Evolutionary conservation across 192 early-diverging fungal genomes (phyloP).

Genomic region (Rhizophlyctis rosea): DNA sequence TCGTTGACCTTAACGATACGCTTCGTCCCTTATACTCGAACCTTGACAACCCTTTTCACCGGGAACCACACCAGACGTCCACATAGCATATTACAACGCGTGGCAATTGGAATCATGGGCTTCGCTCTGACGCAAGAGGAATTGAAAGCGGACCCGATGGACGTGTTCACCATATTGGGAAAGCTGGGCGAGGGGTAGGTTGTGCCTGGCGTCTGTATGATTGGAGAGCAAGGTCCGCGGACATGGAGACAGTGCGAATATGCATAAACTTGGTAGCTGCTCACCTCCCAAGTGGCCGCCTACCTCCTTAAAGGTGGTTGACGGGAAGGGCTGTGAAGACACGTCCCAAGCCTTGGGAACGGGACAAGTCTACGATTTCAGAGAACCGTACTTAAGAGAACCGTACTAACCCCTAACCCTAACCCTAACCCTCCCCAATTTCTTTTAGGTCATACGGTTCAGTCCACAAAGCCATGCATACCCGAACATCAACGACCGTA

Average conservation of each 20-base stretch:
- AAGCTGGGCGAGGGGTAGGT: conserved; percentile 42
- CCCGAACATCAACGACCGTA: conserved; percentile 33
- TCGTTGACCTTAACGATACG: too few relatives aligned
- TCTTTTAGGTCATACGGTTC: conserved; percentile 50
- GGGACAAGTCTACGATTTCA: not conserved
- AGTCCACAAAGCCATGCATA: conserved; percentile 55
- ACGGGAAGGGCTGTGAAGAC: not conserved
- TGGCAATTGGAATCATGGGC: not conserved
- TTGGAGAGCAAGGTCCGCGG: not conserved
- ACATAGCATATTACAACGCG: too few relatives aligned
- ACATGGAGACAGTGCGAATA: too few relatives aligned
- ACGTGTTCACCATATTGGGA: conserved; percentile 28
- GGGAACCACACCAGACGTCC: too few relatives aligned
- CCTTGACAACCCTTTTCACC: too few relatives aligned
- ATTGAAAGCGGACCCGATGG: conserved; percentile 21
- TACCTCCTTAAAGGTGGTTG: not conserved
- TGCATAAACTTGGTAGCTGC: not conserved
- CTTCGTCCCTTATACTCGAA: too few relatives aligned
- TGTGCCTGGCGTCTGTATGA: too few relatives aligned
- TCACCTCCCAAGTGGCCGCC: not conserved
- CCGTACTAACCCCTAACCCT: too few relatives aligned
- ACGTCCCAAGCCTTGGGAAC: not conserved
- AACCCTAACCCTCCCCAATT: not conserved
- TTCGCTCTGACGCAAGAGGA: conserved; percentile 29
- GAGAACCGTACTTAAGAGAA: not conserved